These are phyloP conservation scores for Kwoniella sp. DNA, from an alignment of 768 basidiomycete genomes.

Conservation along the genomic window DNA sequence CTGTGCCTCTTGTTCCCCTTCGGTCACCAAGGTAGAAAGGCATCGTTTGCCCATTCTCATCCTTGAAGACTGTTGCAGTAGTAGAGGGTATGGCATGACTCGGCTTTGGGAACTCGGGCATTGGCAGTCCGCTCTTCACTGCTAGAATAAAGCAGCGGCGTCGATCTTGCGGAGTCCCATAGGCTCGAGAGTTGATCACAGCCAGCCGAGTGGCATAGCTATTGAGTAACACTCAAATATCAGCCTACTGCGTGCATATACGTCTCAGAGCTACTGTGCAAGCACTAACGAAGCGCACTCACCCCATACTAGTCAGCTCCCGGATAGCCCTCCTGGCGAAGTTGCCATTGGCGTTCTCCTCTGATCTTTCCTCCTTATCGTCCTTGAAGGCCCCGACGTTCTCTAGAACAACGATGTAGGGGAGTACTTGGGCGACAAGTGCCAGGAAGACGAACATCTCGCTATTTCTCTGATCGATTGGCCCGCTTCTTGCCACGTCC, in stretches of 20 bases:
- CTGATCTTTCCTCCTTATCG: constrained; percentile 6
- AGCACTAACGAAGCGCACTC: background rate
- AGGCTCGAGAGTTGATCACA: constrained; percentile 27
- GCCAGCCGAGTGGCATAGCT: constrained; percentile 35
- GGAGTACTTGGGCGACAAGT: constrained; percentile 25
- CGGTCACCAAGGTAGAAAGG: constrained; percentile 18
- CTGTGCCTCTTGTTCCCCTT: constrained; percentile 31
- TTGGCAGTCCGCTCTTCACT: constrained; percentile 19
- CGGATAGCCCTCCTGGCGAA: constrained; percentile 23
- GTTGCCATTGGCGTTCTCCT: constrained; percentile 7
- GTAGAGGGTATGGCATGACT: constrained; percentile 32
- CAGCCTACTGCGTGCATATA: no score
- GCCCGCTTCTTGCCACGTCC: background rate
- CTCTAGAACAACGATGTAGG: constrained; percentile 34
- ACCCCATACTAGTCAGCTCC: constrained; percentile 23
- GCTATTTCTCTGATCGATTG: constrained; percentile 26
- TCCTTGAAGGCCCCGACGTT: constrained; percentile 33
- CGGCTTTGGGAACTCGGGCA: constrained; percentile 32
- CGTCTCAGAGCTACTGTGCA: constrained; percentile 5
- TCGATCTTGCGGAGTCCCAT: constrained; percentile 40
- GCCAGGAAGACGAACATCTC: constrained; percentile 27
- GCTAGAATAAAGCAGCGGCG: constrained; percentile 30
- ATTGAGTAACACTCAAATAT: background rate
- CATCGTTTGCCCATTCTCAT: background rate
- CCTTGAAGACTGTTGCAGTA: constrained; percentile 16